A percentile compares a stretch with the other conserved stretches of the same genome.
phyloP scores from a whole-genome alignment of 495 filamentous ascomycete genomes.

The Rhizodiscina lignyota region DNA sequence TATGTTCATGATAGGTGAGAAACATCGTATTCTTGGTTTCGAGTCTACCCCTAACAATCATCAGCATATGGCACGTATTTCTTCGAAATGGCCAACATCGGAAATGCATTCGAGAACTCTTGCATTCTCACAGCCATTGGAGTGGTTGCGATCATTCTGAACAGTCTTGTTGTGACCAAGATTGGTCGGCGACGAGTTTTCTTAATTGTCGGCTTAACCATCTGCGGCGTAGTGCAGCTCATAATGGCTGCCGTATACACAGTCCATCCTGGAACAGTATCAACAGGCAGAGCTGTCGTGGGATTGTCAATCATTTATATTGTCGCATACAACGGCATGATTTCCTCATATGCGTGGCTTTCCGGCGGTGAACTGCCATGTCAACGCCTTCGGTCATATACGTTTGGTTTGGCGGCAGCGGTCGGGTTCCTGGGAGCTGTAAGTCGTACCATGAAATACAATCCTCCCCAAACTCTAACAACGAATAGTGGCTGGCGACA shows the following conservation, averaged over 20 bases:
- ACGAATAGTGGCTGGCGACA: conserved; percentile 41
- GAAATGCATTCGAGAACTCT: conserved; percentile 40
- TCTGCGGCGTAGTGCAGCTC: conserved; percentile 38
- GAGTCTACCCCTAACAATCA: conserved; percentile 3
- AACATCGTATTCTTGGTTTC: conserved; percentile 2
- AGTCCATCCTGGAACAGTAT: conserved; percentile 24
- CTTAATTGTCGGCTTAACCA: conserved; percentile 29
- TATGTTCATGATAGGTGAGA: conserved; percentile 50
- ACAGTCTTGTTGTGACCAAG: conserved; percentile 33
- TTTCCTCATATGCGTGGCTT: conserved; percentile 43
- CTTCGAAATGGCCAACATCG: conserved; percentile 44
- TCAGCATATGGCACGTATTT: conserved; percentile 50
- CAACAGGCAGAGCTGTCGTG: conserved; percentile 36
- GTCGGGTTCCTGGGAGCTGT: conserved; percentile 34
- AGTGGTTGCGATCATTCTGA: conserved; percentile 38
- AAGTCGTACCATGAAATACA: background rate
- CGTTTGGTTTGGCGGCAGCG: conserved; percentile 37
- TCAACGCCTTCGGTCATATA: conserved; percentile 36
- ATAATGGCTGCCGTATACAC: conserved; percentile 39
- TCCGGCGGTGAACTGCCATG: conserved; percentile 41
- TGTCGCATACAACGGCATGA: conserved; percentile 36
- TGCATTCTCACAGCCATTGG: conserved; percentile 39
- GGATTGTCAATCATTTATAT: conserved; percentile 39
- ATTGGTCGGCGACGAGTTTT: conserved; percentile 37
- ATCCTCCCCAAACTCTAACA: background rate